Evolutionary conservation across 2,329 filamentous ascomycete genomes (phyloP).

Genomic region (Plectosphaerella cucumerina): DNA sequence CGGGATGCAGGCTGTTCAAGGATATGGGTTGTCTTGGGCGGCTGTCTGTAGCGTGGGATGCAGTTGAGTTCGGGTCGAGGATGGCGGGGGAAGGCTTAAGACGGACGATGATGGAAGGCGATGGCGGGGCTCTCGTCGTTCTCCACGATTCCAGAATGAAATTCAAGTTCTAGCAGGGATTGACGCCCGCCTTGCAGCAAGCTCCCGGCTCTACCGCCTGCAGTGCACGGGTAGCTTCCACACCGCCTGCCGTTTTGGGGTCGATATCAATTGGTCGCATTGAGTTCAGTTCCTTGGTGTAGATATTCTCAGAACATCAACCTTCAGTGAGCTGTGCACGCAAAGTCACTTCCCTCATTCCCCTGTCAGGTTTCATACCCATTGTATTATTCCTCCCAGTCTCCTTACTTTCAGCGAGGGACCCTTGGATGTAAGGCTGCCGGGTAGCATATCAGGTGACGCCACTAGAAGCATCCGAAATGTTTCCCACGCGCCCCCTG

Average conservation of each 20-base stretch:
- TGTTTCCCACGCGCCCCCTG: conserved; percentile 48
- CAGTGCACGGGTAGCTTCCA: background rate
- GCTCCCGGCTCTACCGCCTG: background rate
- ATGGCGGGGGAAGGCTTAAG: background rate
- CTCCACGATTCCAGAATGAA: conserved; percentile 15
- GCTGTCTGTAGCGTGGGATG: conserved; percentile 1
- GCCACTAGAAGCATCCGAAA: conserved; percentile 20
- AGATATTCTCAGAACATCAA: no score
- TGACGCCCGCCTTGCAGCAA: background rate
- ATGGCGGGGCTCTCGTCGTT: conserved; percentile 11
- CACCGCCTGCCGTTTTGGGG: background rate
- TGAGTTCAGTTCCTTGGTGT: no score
- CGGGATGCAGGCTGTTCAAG: background rate
- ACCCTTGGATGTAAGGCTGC: no score
- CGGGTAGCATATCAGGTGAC: no score
- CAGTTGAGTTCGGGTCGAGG: conserved; percentile 4
- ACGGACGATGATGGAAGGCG: background rate
- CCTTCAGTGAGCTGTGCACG: no score
- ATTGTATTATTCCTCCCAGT: no score
- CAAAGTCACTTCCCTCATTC: no score
- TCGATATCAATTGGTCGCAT: background rate
- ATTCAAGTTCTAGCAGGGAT: conserved; percentile 4
- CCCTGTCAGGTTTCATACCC: no score
- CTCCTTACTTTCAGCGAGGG: no score
- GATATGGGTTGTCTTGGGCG: background rate